phyloP scores from a whole-genome alignment of 2,329 filamentous ascomycete genomes.

The Scortechinia acanthostroma region DNA sequence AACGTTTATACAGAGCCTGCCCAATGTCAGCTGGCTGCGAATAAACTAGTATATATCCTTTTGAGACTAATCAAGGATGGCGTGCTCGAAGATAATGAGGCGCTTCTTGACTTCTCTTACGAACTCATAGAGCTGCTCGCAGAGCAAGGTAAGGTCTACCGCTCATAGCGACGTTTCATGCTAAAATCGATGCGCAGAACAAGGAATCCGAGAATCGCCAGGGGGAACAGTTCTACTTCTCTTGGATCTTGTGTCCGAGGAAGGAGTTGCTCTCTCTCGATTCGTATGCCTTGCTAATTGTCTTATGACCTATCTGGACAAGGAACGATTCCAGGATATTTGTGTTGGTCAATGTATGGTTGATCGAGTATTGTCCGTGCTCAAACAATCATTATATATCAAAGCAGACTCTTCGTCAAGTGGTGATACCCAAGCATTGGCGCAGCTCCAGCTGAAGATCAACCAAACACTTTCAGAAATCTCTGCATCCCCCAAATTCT shows the following conservation, averaged over 20 bases:
- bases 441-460: constrained; percentile 22
- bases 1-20: constrained; percentile 19
- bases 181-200: constrained; percentile 11
- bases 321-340: constrained; percentile 23
- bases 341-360: constrained; percentile 21
- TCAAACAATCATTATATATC: constrained; percentile 7
- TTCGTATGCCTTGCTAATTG: constrained; percentile 20
- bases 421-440: constrained; percentile 21
- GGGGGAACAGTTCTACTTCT: neutral
- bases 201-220: constrained; percentile 12
- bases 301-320: constrained; percentile 21
- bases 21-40: constrained; percentile 23
- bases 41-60: constrained; percentile 23
- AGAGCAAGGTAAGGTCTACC: constrained; percentile 21
- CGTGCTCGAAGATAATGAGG: constrained; percentile 15
- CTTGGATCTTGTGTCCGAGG: constrained; percentile 6
- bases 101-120: constrained; percentile 22
- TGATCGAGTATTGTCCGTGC: constrained; percentile 17
- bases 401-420: constrained; percentile 4
- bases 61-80: constrained; percentile 21
- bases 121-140: constrained; percentile 26
- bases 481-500: constrained; percentile 23
- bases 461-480: constrained; percentile 29
- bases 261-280: constrained; percentile 14
- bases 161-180: neutral